These are phyloP conservation scores for Psilocybe cyanescens DNA, from an alignment of 768 basidiomycete genomes.

Conservation along the genomic window DNA sequence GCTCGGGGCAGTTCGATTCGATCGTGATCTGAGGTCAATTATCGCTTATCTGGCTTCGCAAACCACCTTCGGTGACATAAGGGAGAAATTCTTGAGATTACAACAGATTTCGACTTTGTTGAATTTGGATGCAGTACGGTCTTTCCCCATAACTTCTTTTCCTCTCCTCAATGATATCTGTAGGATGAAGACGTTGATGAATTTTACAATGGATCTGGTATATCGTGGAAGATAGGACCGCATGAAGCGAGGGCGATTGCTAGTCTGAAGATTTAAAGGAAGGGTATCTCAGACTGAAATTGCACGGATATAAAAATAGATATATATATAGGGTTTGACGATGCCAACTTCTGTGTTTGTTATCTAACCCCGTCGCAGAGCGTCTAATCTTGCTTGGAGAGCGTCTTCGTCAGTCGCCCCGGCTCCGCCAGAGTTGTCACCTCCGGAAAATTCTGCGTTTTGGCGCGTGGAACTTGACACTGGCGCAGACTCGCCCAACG, in stretches of 20 bases:
- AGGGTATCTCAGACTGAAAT: constrained; percentile 2
- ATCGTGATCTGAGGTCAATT: constrained; percentile 87
- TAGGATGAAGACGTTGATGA: constrained; percentile 93
- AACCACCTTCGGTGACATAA: constrained; percentile 84
- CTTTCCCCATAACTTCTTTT: constrained; percentile 1
- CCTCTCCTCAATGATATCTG: constrained; percentile 8
- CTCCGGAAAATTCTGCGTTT: constrained; percentile 38
- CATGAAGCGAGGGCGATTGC: constrained; percentile 78
- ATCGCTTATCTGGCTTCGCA: constrained; percentile 85
- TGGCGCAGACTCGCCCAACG: constrained; percentile 72
- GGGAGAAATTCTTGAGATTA: constrained; percentile 90
- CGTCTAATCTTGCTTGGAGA: constrained; percentile 91
- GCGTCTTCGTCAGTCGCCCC: constrained; percentile 82
- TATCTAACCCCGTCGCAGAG: constrained; percentile 69
- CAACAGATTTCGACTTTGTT: constrained; percentile 93
- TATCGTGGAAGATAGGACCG: constrained; percentile 81
- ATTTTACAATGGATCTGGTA: constrained; percentile 92
- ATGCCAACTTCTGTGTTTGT: background rate
- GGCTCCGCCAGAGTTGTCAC: constrained; percentile 41
- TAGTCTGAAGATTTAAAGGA: constrained; percentile 53
- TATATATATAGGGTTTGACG: background rate
- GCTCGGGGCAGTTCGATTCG: constrained; percentile 96
- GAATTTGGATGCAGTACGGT: constrained; percentile 79
- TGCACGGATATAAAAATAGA: background rate
- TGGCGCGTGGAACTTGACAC: constrained; percentile 31